Conservation (phyloP, 179 eudicot genomes). For the Amaranthus tricolor region DNA sequence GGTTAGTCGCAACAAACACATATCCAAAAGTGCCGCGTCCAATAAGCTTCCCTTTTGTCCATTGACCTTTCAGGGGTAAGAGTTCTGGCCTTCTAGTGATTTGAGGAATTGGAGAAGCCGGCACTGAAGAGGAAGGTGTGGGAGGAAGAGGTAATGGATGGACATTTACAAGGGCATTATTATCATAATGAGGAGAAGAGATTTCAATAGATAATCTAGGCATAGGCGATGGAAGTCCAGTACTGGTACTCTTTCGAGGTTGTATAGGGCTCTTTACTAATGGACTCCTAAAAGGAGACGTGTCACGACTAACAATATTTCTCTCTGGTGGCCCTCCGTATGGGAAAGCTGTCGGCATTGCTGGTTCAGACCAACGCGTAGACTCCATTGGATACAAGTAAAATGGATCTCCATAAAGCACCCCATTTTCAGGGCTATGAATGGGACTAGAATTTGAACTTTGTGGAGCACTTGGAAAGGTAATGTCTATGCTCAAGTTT, state of each 20-base stretch:
- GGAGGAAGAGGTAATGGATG: slow-evolving; percentile 89
- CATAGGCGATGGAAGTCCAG: slow-evolving; percentile 35
- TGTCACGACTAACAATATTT: slow-evolving; percentile 33
- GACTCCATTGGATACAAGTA: slow-evolving; percentile 28
- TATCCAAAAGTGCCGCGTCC: slow-evolving; percentile 98
- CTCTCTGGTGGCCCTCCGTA: slow-evolving; percentile 35
- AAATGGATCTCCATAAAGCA: slow-evolving; percentile 40
- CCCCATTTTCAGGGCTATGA: slow-evolving; percentile 57
- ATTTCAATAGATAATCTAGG: slow-evolving; percentile 47
- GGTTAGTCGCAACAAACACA: slow-evolving; percentile 70
- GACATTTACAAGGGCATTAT: slow-evolving; percentile 33
- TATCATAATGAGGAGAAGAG: slow-evolving; percentile 34
- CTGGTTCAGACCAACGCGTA: slow-evolving; percentile 54
- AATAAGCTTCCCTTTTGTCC: slow-evolving; percentile 77
- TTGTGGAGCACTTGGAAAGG: slow-evolving; percentile 69
- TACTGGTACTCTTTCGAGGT: slow-evolving; percentile 28
- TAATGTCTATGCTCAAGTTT: slow-evolving; percentile 39
- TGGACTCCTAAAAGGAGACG: slow-evolving; percentile 51
- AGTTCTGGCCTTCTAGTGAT: slow-evolving; percentile 37
- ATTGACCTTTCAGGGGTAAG: slow-evolving; percentile 49
- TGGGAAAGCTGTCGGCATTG: slow-evolving; percentile 29
- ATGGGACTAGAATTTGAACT: slow-evolving; percentile 61
- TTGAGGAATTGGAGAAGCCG: slow-evolving; percentile 34
- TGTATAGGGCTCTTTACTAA: slow-evolving; percentile 32
- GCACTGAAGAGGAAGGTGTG: slow-evolving; percentile 35